A percentile compares a stretch with the other conserved stretches of the same genome.
These are phyloP conservation scores for Mycena latifolia DNA, from an alignment of 768 basidiomycete genomes.

Conservation along the genomic window DNA sequence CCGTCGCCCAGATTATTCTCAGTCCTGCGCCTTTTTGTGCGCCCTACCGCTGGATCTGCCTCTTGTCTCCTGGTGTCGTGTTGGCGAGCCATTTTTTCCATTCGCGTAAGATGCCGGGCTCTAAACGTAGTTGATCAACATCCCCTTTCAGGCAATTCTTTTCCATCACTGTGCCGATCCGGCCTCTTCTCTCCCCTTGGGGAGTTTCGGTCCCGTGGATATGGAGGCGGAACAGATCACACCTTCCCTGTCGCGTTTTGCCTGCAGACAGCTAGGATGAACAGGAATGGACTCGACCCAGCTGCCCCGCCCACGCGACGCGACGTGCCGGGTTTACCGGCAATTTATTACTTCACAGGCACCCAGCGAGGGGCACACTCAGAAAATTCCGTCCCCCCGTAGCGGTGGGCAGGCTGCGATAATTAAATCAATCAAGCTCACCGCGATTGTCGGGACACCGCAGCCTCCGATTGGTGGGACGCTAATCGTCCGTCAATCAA, in stretches of 20 bases:
- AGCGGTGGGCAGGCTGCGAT: too few relatives aligned
- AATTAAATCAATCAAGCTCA: slow-evolving; percentile 12
- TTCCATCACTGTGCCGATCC: slow-evolving; percentile 25
- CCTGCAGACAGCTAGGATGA: slow-evolving; percentile 1
- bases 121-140: slow-evolving; percentile 2
- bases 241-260: slow-evolving; percentile 11
- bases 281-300: too few relatives aligned
- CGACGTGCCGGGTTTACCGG: background rate
- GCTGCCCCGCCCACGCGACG: background rate
- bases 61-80: background rate
- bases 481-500: slow-evolving; percentile 11
- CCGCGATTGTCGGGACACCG: slow-evolving; percentile 17
- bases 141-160: background rate
- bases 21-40: too few relatives aligned
- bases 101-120: too few relatives aligned
- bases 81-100: background rate
- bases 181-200: background rate
- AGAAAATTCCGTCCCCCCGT: too few relatives aligned
- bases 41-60: too few relatives aligned
- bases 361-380: background rate
- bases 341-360: background rate
- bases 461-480: slow-evolving; percentile 21
- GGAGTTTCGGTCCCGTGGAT: background rate
- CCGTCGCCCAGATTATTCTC: too few relatives aligned
- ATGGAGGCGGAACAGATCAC: too few relatives aligned